Evolutionary conservation across 2,329 filamentous ascomycete species (phyloP), one percentile per base, ranked within the genome.

Genomic region (Capronia americana): DNA sequence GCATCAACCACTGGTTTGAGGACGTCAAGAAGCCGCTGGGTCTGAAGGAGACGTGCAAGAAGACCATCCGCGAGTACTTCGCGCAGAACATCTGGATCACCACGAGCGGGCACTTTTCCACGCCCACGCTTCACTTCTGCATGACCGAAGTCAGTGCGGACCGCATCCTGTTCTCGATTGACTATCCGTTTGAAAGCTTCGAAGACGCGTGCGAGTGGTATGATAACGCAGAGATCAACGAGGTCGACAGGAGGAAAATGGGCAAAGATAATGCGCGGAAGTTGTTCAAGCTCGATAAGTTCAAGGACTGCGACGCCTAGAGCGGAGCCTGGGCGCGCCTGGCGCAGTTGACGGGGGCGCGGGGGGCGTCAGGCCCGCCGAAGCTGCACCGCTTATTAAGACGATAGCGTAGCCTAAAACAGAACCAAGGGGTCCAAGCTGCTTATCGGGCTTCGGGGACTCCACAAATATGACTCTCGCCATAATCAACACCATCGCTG

Each of bases 181-280:
- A 80, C 71, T 80, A 72, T 69, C 70, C 70, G 1, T 72, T 72
- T 50, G 70, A 72, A 55, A 69, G 56, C 17, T 72, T 72, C 59
- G 57, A 67, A 28, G 70, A 74, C 63, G 73, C 66, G 2, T 74
- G 73, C 48, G 66, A 64, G 14, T 74, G 73, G 73, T 74, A 69
- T 24, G 73, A 74, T 65, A 65, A 69, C 34, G 60, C 66, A 23
- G 65, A 68, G 68, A 77, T 88, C 32, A 80, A 73, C 0, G 74
- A 77, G 28, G 80, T 84, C 56, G 80, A 85, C 59, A 78, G 85
- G 71, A 80, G 83, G 57, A 77, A 75, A 51, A 82, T 87, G 71
- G 81, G 78, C 0, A 83, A 80, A 73, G 75, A 75, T 62, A 87
- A 87, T 76, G 84, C 84, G 4, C 80, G 84, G 71, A 78, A 74